phyloP scores from a whole-genome alignment of 805 yeast species.

The Candida stauntonica region DNA sequence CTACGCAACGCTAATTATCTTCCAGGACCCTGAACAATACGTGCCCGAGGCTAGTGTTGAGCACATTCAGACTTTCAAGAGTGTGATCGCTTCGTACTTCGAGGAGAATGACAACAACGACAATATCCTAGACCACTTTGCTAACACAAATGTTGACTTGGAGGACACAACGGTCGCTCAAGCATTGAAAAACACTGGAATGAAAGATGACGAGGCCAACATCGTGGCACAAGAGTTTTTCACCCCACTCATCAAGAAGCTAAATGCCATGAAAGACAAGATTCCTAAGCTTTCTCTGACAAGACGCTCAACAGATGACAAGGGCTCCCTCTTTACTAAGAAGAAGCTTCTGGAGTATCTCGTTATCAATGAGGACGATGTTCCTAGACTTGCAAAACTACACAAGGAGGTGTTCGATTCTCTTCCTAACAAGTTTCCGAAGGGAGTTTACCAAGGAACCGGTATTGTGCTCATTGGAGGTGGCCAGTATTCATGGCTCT shows the following conservation, averaged over 20 bases:
- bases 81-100: slow-evolving; percentile 6
- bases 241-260: slow-evolving; percentile 5
- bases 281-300: slow-evolving; percentile 14
- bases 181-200: background rate
- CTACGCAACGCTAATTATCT: slow-evolving; percentile 5
- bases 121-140: slow-evolving; percentile 6
- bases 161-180: background rate
- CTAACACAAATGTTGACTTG: slow-evolving; percentile 9
- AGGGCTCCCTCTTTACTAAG: slow-evolving; percentile 43
- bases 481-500: slow-evolving; percentile 50
- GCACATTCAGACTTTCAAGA: slow-evolving; percentile 7
- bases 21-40: slow-evolving; percentile 9
- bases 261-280: slow-evolving; percentile 1
- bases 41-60: slow-evolving; percentile 5
- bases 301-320: slow-evolving; percentile 40
- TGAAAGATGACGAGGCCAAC: slow-evolving; percentile 2
- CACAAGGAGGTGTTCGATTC: slow-evolving; percentile 41
- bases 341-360: slow-evolving; percentile 13
- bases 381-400: slow-evolving; percentile 33
- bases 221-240: slow-evolving; percentile 16
- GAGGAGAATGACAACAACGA: slow-evolving; percentile 11
- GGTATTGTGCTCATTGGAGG: slow-evolving; percentile 41
- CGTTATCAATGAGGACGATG: slow-evolving; percentile 32
- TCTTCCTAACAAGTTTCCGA: slow-evolving; percentile 38
- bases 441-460: slow-evolving; percentile 14